Conservation (phyloP, 2,329 filamentous ascomycete genomes). For the Neofusicoccum umdonicola region DNA sequence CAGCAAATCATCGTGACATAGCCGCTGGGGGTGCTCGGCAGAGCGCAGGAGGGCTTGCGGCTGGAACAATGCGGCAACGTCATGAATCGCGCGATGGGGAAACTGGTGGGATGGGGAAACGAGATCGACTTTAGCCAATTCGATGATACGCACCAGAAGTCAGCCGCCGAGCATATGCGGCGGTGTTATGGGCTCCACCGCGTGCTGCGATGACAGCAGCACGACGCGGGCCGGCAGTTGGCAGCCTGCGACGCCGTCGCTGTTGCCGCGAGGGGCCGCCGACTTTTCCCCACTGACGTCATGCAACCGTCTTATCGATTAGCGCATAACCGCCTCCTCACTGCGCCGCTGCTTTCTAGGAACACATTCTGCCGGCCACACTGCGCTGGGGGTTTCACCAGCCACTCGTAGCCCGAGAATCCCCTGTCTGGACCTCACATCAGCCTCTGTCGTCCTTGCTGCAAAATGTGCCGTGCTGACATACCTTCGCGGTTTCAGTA, state of each 20-base stretch:
- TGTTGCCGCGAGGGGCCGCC: neutral
- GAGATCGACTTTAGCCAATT: constrained; percentile 1
- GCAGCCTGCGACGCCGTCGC: neutral
- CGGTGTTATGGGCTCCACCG: neutral
- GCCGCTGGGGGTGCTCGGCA: neutral
- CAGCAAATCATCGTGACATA: constrained; percentile 1
- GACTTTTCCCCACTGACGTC: neutral
- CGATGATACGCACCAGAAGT: neutral
- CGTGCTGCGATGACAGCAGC: neutral
- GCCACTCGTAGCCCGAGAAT: no score
- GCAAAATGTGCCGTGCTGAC: no score
- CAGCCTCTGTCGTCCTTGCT: no score
- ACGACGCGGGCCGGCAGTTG: neutral
- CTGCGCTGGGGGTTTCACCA: no score
- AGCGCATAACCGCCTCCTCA: neutral
- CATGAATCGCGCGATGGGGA: constrained; percentile 12
- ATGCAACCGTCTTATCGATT: neutral
- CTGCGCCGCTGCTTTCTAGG: no score
- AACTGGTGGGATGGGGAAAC: neutral
- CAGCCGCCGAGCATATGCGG: neutral
- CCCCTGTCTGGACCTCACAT: no score
- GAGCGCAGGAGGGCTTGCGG: neutral
- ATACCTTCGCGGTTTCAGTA: no score
- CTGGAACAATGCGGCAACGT: neutral
- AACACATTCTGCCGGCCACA: no score